Conservation (phyloP, 345 rosid genomes). For the Brassica nigra region DNA sequence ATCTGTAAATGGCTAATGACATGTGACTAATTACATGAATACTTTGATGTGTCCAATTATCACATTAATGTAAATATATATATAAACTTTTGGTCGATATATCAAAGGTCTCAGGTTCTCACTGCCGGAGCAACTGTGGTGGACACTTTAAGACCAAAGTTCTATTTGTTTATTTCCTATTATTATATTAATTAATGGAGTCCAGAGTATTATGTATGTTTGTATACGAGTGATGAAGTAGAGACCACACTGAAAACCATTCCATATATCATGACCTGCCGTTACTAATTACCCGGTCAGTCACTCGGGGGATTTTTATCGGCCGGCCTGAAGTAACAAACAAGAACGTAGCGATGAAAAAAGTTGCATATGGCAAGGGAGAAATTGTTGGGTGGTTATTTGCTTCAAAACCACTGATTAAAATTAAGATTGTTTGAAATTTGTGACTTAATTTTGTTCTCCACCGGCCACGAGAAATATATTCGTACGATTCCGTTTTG, state of each 20-base stretch:
- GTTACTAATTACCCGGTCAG: background rate
- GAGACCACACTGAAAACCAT: background rate
- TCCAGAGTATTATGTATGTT: background rate
- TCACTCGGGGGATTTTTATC: background rate
- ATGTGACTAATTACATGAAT: too few relatives aligned
- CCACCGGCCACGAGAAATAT: conserved; percentile 16
- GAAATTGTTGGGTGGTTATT: background rate
- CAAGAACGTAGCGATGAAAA: background rate
- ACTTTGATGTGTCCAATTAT: background rate
- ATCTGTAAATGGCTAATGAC: background rate
- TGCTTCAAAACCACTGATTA: background rate
- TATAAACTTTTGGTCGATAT: too few relatives aligned
- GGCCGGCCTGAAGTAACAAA: background rate
- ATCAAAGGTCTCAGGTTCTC: too few relatives aligned
- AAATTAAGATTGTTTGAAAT: background rate
- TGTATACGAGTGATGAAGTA: background rate
- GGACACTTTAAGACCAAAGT: too few relatives aligned
- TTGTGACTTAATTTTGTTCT: conserved; percentile 6
- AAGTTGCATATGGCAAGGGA: background rate
- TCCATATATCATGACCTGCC: background rate
- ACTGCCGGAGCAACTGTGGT: too few relatives aligned
- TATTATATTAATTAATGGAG: too few relatives aligned
- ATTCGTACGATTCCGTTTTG: conserved; percentile 3
- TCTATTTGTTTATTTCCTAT: too few relatives aligned
- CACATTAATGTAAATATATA: background rate